These are phyloP conservation scores for Colletotrichum orbiculare DNA, from an alignment of 2,329 filamentous ascomycete genomes.

Conservation along the genomic window DNA sequence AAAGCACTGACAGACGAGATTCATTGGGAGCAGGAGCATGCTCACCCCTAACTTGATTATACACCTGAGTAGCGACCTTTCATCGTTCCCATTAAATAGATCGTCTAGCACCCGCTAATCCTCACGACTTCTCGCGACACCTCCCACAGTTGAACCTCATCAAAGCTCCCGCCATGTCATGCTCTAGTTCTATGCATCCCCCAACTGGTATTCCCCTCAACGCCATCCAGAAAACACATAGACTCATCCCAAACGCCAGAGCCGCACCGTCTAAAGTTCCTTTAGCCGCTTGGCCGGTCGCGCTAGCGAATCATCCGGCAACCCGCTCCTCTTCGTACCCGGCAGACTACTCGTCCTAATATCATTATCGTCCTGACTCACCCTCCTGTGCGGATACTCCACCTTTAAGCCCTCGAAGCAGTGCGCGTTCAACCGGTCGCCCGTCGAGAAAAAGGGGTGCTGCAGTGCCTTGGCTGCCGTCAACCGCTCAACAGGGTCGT, in stretches of 20 bases:
- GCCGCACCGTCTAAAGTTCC: slow-evolving; percentile 48
- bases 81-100: too few species aligned
- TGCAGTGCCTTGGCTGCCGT: slow-evolving; percentile 90
- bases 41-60: too few species aligned
- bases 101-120: too few species aligned
- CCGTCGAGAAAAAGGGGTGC: slow-evolving; percentile 87
- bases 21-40: too few species aligned
- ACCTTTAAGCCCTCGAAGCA: slow-evolving; percentile 91
- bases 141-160: too few species aligned
- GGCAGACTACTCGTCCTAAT: slow-evolving; percentile 90
- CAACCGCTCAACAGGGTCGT: slow-evolving; percentile 89
- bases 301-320: slow-evolving; percentile 83
- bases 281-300: slow-evolving; percentile 72
- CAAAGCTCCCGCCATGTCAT: too few species aligned
- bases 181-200: too few species aligned
- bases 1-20: too few species aligned
- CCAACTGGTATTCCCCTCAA: not conserved
- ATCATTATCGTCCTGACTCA: slow-evolving; percentile 95
- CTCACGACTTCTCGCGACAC: too few species aligned
- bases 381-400: slow-evolving; percentile 89
- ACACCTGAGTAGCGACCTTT: too few species aligned
- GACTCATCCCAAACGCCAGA: not conserved
- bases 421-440: slow-evolving; percentile 79
- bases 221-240: slow-evolving; percentile 1
- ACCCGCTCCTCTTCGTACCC: slow-evolving; percentile 87